A percentile compares a stretch with the other conserved stretches of the same genome.
Conservation (phyloP, 495 filamentous ascomycete species). For the Wilcoxina mikolae region DNA sequence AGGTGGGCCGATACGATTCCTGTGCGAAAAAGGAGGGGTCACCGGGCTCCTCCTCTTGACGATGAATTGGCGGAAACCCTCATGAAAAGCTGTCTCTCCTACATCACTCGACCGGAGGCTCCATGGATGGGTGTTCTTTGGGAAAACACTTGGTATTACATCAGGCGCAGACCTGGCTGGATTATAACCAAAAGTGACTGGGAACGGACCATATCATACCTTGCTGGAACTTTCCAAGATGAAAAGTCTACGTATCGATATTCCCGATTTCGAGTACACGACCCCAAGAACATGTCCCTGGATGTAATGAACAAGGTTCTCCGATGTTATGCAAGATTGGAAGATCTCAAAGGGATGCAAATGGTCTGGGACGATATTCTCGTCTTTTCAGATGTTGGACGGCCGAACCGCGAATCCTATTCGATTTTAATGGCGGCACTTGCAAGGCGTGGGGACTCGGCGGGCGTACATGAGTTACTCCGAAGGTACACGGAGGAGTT, state of each 20-base stretch:
- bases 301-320: conserved; percentile 32
- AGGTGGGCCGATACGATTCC: not conserved
- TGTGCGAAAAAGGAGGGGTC: not conserved
- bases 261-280: not conserved
- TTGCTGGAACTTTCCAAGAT: not conserved
- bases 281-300: not conserved
- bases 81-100: conserved; percentile 4
- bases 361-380: conserved; percentile 43
- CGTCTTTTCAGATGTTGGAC: conserved; percentile 22
- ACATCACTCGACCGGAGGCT: not conserved
- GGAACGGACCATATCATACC: not conserved
- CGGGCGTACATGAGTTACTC: conserved; percentile 45
- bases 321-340: conserved; percentile 31
- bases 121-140: not conserved
- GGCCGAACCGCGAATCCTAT: conserved; percentile 34
- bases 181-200: not conserved
- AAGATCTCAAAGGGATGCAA: conserved; percentile 35
- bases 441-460: conserved; percentile 40
- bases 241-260: not conserved
- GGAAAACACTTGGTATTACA: not conserved
- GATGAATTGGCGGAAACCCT: conserved; percentile 2
- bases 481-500: conserved; percentile 38
- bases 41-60: not conserved
- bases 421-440: conserved; percentile 38
- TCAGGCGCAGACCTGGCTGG: not conserved